Base-by-base conservation (phyloP, 1,284 basidiomycete species). In the Stereum hirsutum region DNA sequence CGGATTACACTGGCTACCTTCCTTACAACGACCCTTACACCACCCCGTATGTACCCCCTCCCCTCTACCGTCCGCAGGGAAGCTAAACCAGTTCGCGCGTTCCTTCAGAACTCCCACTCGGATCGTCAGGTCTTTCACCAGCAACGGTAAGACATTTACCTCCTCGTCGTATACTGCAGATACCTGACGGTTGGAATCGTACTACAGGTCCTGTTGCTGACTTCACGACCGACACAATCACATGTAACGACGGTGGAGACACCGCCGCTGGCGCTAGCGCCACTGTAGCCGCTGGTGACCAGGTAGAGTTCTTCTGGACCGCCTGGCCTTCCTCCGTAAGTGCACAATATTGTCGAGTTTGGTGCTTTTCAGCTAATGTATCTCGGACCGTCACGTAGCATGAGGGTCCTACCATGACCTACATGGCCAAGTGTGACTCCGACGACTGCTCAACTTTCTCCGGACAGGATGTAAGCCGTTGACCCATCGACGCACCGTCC, bases 251-350 rank as follows among this genome's bases (percentile, higher is more conserved):
- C 40, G 56, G 64, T 36, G 66, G 66, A 6, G 56, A 57, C 5
- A 59, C 59, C 39, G 47, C 57, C 15, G 50, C 50, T 25, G 47
- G 57, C 15, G 50, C 50, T 25, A 59, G 60, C 20, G 64, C 66
- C 0, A 64, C 63, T 6, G 62, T 67, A n/a, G 14, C 36, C 34
- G 68, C 68, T 43, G 69, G 69, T 33, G 60, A 64, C 21, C 51
- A 59, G 28, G 61, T 72, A 48, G 63, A 59, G 3, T 69, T 69
- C 17, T 67, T 64, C 52, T 70, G 68, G 68, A 57, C 49, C 52
- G 42, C 44, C 44, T 45, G 39, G 15, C 20, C 30, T 8, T 4
- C 38, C 15, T 4, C 12, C 17, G 8, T 30, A 26, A 11, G 28
- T 11, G n/a, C 15, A 11, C n/a, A 8, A 8, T 30, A 8, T 30